phyloP scores from a whole-genome alignment of 2,329 filamentous ascomycete genomes.

The Calonectria honghensis region DNA sequence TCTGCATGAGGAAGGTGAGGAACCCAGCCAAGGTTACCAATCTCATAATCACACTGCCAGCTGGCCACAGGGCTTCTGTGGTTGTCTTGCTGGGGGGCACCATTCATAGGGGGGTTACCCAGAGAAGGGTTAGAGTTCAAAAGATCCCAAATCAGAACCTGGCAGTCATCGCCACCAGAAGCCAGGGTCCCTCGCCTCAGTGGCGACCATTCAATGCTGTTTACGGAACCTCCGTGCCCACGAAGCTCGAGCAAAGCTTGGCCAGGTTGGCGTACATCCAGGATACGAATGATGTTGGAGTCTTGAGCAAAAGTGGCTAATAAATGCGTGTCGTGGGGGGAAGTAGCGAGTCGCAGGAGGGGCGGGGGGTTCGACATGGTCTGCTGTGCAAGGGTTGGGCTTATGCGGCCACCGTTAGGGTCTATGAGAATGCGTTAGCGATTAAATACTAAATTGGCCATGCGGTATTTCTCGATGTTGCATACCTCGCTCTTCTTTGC shows the following conservation, averaged over 20 bases:
- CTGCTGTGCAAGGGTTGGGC: slow-evolving; percentile 85
- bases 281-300: slow-evolving; percentile 92
- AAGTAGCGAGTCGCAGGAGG: slow-evolving; percentile 88
- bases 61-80: slow-evolving; percentile 81
- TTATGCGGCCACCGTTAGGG: slow-evolving; percentile 77
- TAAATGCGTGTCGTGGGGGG: slow-evolving; percentile 95
- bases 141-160: slow-evolving; percentile 95
- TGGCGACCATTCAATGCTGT: slow-evolving; percentile 97
- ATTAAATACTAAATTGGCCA: not conserved
- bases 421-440: slow-evolving; percentile 61
- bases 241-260: slow-evolving; percentile 95
- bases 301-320: slow-evolving; percentile 98
- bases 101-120: slow-evolving; percentile 66
- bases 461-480: slow-evolving; percentile 16
- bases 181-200: slow-evolving; percentile 90
- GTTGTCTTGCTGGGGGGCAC: slow-evolving; percentile 71
- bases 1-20: slow-evolving; percentile 81
- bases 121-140: slow-evolving; percentile 76
- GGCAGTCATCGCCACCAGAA: slow-evolving; percentile 92
- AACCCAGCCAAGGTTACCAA: slow-evolving; percentile 90
- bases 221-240: slow-evolving; percentile 89
- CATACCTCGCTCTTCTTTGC: slow-evolving; percentile 85
- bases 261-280: slow-evolving; percentile 96
- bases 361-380: slow-evolving; percentile 86
- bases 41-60: slow-evolving; percentile 92